phyloP scores from a whole-genome alignment of 2,329 filamentous ascomycete species.

The Trichoderma hamatum region DNA sequence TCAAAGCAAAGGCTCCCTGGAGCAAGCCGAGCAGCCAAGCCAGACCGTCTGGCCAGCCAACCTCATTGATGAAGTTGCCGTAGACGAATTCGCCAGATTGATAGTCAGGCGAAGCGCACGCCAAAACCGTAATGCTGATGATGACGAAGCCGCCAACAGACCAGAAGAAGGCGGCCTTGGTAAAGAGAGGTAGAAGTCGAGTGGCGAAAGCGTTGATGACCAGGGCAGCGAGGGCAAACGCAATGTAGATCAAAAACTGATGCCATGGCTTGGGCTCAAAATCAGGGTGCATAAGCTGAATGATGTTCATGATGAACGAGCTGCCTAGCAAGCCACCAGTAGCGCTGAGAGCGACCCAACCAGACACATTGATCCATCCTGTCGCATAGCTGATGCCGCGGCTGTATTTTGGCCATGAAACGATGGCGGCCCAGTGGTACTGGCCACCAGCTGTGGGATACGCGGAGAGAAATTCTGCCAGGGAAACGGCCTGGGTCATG shows the following conservation, averaged over 20 bases:
- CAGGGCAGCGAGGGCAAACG: slow-evolving; percentile 62
- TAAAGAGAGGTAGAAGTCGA: slow-evolving; percentile 62
- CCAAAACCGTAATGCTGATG: slow-evolving; percentile 70
- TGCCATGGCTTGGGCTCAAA: slow-evolving; percentile 67
- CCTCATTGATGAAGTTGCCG: slow-evolving; percentile 66
- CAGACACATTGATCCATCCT: slow-evolving; percentile 74
- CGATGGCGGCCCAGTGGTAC: slow-evolving; percentile 72
- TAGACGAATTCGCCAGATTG: slow-evolving; percentile 68
- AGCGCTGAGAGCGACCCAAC: slow-evolving; percentile 70
- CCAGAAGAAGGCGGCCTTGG: slow-evolving; percentile 72
- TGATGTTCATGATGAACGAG: slow-evolving; percentile 67
- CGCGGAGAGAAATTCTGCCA: slow-evolving; percentile 72
- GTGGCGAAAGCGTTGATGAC: slow-evolving; percentile 66
- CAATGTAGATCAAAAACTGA: slow-evolving; percentile 73
- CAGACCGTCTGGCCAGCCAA: slow-evolving; percentile 70
- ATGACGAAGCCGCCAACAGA: slow-evolving; percentile 68
- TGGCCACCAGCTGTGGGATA: slow-evolving; percentile 64
- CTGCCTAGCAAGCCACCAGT: slow-evolving; percentile 69
- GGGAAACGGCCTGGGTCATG: slow-evolving; percentile 66
- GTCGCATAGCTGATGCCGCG: slow-evolving; percentile 69
- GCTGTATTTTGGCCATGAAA: slow-evolving; percentile 63
- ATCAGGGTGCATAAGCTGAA: slow-evolving; percentile 60
- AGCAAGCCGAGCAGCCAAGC: slow-evolving; percentile 59
- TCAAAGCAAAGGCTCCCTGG: slow-evolving; percentile 54
- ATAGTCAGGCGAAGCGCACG: slow-evolving; percentile 67